Percentiles rank a stretch among this genome's conserved stretches.
phyloP scores from a whole-genome alignment of 768 basidiomycete species.

The Pleurotus eryngii region DNA sequence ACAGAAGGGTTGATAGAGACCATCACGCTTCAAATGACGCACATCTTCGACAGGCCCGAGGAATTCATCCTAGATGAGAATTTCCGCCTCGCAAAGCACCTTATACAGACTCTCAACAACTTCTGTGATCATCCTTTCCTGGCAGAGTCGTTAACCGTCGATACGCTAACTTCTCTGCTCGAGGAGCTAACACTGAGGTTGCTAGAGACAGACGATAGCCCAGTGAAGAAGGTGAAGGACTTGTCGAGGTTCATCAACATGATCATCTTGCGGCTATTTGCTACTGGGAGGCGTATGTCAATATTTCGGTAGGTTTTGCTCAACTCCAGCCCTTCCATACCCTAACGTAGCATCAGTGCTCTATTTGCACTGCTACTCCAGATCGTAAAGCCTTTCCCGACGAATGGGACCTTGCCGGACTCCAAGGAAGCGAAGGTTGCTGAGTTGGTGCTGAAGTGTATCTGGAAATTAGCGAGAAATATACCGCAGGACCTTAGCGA shows the following conservation, averaged over 20 bases:
- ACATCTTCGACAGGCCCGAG: slow-evolving; percentile 82
- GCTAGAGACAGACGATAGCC: slow-evolving; percentile 89
- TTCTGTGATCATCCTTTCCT: slow-evolving; percentile 90
- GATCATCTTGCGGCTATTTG: slow-evolving; percentile 92
- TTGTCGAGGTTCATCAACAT: slow-evolving; percentile 97
- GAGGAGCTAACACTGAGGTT: slow-evolving; percentile 90
- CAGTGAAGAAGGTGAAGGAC: slow-evolving; percentile 83
- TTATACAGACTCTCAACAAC: slow-evolving; percentile 93
- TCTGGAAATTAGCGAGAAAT: slow-evolving; percentile 96
- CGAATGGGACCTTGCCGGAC: slow-evolving; percentile 64
- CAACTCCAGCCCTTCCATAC: slow-evolving; percentile 2
- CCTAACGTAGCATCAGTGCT: slow-evolving; percentile 40
- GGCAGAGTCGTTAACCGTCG: slow-evolving; percentile 82
- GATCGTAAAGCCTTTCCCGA: slow-evolving; percentile 81
- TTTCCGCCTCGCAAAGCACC: slow-evolving; percentile 93
- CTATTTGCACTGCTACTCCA: slow-evolving; percentile 80
- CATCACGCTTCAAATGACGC: slow-evolving; percentile 87
- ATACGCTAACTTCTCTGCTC: slow-evolving; percentile 80
- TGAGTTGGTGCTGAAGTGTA: slow-evolving; percentile 91
- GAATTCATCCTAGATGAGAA: slow-evolving; percentile 73
- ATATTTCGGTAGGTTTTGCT: slow-evolving; percentile 71
- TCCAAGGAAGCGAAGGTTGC: slow-evolving; percentile 86
- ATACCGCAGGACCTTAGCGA: slow-evolving; percentile 90
- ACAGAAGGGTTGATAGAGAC: slow-evolving; percentile 86
- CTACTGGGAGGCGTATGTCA: slow-evolving; percentile 84